Evolutionary conservation across 75 land plant species (phyloP).

Genomic region (Sequoia sempervirens): DNA sequence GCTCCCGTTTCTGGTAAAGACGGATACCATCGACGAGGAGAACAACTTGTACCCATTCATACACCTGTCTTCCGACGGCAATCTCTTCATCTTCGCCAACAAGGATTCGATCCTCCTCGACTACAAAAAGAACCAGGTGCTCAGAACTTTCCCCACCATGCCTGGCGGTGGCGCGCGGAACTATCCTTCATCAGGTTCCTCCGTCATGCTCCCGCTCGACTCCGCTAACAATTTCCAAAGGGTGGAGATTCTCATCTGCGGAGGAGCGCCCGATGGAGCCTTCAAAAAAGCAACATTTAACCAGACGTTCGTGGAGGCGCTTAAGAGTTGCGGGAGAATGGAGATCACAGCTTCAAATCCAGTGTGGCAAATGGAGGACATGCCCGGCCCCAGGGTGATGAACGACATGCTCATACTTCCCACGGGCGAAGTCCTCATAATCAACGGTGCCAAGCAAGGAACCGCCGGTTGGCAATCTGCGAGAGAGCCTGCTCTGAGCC

Average conservation of each 20-base stretch:
- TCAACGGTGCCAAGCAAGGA: constrained; percentile 52
- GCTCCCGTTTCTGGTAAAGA: constrained; percentile 30
- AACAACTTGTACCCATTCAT: constrained; percentile 47
- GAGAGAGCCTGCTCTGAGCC: constrained; percentile 19
- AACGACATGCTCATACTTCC: constrained; percentile 52
- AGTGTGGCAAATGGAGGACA: constrained; percentile 50
- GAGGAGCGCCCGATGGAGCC: constrained; percentile 27
- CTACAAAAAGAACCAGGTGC: constrained; percentile 22
- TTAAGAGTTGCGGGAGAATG: constrained; percentile 43
- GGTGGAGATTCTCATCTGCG: constrained; percentile 45
- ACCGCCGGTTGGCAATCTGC: constrained; percentile 34
- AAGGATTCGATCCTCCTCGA: constrained; percentile 47
- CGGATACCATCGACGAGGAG: constrained; percentile 12
- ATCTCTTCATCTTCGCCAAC: constrained; percentile 56
- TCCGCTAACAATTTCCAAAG: constrained; percentile 21
- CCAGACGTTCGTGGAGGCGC: constrained; percentile 4
- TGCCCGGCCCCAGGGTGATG: constrained; percentile 50
- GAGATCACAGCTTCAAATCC: constrained; percentile 28
- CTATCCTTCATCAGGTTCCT: constrained; percentile 45
- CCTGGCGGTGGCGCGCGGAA: constrained; percentile 32
- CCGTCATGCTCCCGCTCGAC: constrained; percentile 38
- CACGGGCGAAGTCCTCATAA: constrained; percentile 40
- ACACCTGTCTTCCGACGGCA: constrained; percentile 34
- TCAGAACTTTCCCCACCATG: constrained; percentile 32
- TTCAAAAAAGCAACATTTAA: not conserved